Evolutionary conservation across 208 protist species (phyloP).

Genomic region (Acanthamoeba rhysodes): DNA sequence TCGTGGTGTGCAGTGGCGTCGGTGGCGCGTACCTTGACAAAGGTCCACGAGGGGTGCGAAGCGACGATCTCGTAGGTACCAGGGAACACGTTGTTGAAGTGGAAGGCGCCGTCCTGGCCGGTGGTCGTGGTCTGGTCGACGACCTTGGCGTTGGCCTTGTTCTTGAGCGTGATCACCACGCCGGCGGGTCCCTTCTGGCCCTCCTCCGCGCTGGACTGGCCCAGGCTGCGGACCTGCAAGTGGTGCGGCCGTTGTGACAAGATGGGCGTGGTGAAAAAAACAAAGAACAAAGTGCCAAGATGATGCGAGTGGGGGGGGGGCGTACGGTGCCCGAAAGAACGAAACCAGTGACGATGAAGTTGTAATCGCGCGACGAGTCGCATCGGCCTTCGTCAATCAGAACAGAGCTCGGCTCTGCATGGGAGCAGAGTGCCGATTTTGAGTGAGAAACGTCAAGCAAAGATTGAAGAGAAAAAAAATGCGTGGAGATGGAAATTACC

Average conservation of each 20-base stretch:
- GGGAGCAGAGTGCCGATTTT: not conserved
- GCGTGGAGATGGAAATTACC: constrained; percentile 25
- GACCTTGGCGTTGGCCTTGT: constrained; percentile 51
- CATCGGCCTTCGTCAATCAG: constrained; percentile 24
- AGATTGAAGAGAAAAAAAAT: not conserved
- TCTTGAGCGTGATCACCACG: constrained; percentile 42
- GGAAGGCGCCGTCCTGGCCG: constrained; percentile 45
- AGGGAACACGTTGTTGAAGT: constrained; percentile 74
- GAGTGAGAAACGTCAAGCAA: not conserved
- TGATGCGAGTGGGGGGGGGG: too few species aligned
- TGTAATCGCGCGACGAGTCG: constrained; percentile 67
- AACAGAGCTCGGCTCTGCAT: constrained; percentile 65
- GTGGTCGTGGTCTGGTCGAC: constrained; percentile 20
- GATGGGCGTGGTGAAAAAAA: too few species aligned
- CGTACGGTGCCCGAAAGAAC: constrained; percentile 73
- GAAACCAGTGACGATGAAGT: constrained; percentile 81
- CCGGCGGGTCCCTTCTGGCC: constrained; percentile 3
- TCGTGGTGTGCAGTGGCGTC: not conserved
- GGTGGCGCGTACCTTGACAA: constrained; percentile 39
- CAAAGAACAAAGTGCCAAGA: too few species aligned
- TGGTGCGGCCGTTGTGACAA: not conserved
- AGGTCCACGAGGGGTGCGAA: constrained; percentile 73
- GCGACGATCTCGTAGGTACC: constrained; percentile 61
- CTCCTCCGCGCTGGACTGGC: not conserved
- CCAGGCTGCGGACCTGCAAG: constrained; percentile 26